Percentiles rank a stretch among this genome's conserved stretches.
phyloP scores from a whole-genome alignment of 2,329 filamentous ascomycete genomes.

The Scopulariopsis brevicaulis region DNA sequence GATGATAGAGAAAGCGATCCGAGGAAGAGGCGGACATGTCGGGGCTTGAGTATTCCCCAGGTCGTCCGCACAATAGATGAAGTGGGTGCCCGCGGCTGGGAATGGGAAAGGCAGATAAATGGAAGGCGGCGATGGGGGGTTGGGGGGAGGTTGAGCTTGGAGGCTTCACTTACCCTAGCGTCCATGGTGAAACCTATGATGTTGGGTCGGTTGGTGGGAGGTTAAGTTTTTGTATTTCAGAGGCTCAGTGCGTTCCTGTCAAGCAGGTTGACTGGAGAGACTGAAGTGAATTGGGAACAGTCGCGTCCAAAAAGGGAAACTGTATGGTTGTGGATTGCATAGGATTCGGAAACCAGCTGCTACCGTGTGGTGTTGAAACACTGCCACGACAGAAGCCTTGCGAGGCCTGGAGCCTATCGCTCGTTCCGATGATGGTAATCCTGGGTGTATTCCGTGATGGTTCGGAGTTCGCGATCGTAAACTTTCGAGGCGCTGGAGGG shows the following conservation, averaged over 20 bases:
- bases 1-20: background rate
- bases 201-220: background rate
- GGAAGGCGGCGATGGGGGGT: background rate
- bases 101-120: background rate
- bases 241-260: background rate
- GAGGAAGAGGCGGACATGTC: background rate
- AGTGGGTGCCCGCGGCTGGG: background rate
- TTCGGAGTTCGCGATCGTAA: background rate
- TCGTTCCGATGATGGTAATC: background rate
- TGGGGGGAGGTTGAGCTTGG: background rate
- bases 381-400: background rate
- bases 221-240: background rate
- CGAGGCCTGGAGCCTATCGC: background rate
- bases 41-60: background rate
- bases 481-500: background rate
- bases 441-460: background rate
- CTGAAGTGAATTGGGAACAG: background rate
- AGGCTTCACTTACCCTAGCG: constrained; percentile 4
- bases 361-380: background rate
- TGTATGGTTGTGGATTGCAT: background rate
- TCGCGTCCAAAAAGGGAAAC: background rate
- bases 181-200: constrained; percentile 3
- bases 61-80: background rate
- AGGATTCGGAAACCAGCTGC: background rate
- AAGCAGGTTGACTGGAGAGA: background rate